Base-by-base conservation (phyloP, 1,284 basidiomycete species). In the Cystobasidium slooffiae region DNA sequence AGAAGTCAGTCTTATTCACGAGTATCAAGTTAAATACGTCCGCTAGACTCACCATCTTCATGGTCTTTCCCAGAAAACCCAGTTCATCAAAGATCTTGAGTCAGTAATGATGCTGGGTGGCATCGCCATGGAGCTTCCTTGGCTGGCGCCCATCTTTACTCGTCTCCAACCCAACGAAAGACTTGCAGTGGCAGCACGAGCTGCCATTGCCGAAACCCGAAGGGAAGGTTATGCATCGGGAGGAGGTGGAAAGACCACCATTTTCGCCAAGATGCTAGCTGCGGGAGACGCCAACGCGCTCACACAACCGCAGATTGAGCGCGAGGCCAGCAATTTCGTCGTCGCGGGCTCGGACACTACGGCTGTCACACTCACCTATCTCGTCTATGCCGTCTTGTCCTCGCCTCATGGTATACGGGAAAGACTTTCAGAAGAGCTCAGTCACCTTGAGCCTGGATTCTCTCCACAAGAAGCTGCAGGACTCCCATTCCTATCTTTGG, bases 301-400 rank as follows among this genome's bases (percentile, higher is more conserved):
- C 18, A 44, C 14, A 18, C 22, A 6, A 8, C 22, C 9, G 8
- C 51, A 55, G 52, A 44, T 68, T 18, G 66, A 68, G 51, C 47
- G 51, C 4, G 66, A 68, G 41, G 66, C 66, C 18, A 37, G 37
- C 49, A 68, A 55, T 56, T 6, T 68, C 18, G 49, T 68, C 3
- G 66, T 68, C 3, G 66, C 66, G 3, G 66, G 66, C 6, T 68
- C 66, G 5, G 66, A 68, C 22, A 68, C 66, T 39, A 68, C 66
- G 9, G 66, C 49, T 12, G 66, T 68, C 12, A 53, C 51, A 5
- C 51, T 68, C 7, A 56, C 66, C 1, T 68, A 68, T 20, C 66
- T 68, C 22, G 39, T 68, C 16, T 68, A 53, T 56, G 66, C 66
- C 22, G 66, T 68, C 37, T 14, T 68, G 8, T 24, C 66, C 6